Percentiles rank a stretch among this genome's conserved stretches.
Conservation (phyloP, 208 protist genomes). For the Trypanosoma mega region DNA sequence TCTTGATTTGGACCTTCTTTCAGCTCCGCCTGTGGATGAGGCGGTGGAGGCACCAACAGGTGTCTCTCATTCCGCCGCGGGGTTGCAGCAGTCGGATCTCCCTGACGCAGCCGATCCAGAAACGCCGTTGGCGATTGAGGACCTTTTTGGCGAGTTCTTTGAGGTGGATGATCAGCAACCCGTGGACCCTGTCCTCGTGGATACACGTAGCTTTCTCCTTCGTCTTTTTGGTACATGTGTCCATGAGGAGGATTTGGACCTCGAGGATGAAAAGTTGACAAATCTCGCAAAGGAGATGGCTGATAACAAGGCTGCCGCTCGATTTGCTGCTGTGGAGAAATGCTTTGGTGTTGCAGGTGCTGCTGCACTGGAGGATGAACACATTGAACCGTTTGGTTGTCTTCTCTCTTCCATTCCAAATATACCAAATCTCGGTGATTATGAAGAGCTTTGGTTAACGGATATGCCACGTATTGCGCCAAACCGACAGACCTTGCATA, state of each 20-base stretch:
- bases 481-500: constrained; percentile 83
- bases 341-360: constrained; percentile 56
- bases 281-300: constrained; percentile 28
- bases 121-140: constrained; percentile 32
- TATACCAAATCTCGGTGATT: constrained; percentile 9
- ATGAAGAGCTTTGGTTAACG: constrained; percentile 59
- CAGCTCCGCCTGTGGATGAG: background rate
- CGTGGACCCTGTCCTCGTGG: constrained; percentile 54
- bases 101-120: constrained; percentile 10
- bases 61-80: too few species aligned
- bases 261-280: constrained; percentile 39
- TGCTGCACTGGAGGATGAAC: constrained; percentile 32
- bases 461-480: constrained; percentile 85
- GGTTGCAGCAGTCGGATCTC: background rate
- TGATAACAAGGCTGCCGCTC: constrained; percentile 18
- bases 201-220: constrained; percentile 57
- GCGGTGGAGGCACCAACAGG: too few species aligned
- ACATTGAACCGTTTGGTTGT: constrained; percentile 42
- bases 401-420: constrained; percentile 39
- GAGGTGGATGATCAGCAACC: constrained; percentile 22
- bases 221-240: constrained; percentile 52
- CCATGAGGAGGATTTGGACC: constrained; percentile 47
- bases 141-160: constrained; percentile 70
- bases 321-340: constrained; percentile 37
- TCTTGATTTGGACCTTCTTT: background rate